Evolutionary conservation across 2,329 filamentous ascomycete species (phyloP).

Genomic region (Calonectria crousiana): DNA sequence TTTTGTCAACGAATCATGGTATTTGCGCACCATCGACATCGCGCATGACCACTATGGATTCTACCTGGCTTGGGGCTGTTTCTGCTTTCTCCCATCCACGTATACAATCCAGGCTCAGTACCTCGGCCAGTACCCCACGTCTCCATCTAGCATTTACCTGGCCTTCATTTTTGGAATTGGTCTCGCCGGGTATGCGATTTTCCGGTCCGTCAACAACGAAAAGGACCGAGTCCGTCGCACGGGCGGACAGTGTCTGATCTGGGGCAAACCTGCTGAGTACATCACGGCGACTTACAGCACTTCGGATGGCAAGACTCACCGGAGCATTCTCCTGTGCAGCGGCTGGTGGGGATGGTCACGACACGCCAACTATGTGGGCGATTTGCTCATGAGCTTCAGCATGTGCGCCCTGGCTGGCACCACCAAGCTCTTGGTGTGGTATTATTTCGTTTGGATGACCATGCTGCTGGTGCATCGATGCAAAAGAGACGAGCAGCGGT

Average conservation of each 20-base stretch:
- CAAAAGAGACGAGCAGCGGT: conserved; percentile 58
- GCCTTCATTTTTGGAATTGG: conserved; percentile 37
- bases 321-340: conserved; percentile 45
- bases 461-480: conserved; percentile 58
- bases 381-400: conserved; percentile 48
- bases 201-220: conserved; percentile 59
- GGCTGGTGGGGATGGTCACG: conserved; percentile 48
- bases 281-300: conserved; percentile 56
- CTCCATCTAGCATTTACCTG: conserved; percentile 40
- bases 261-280: conserved; percentile 55
- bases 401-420: conserved; percentile 57
- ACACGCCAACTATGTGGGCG: conserved; percentile 46
- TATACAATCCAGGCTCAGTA: conserved; percentile 64
- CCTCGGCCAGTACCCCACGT: conserved; percentile 55
- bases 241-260: conserved; percentile 55
- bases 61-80: conserved; percentile 59
- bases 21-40: conserved; percentile 60
- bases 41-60: conserved; percentile 59
- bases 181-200: conserved; percentile 54
- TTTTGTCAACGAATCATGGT: conserved; percentile 63
- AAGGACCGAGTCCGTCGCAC: conserved; percentile 56
- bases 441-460: conserved; percentile 59
- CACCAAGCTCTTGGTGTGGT: conserved; percentile 55
- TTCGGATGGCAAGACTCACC: conserved; percentile 54
- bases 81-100: conserved; percentile 58